Base-by-base conservation (phyloP, 345 rosid species). In the Balakata baccata region DNA sequence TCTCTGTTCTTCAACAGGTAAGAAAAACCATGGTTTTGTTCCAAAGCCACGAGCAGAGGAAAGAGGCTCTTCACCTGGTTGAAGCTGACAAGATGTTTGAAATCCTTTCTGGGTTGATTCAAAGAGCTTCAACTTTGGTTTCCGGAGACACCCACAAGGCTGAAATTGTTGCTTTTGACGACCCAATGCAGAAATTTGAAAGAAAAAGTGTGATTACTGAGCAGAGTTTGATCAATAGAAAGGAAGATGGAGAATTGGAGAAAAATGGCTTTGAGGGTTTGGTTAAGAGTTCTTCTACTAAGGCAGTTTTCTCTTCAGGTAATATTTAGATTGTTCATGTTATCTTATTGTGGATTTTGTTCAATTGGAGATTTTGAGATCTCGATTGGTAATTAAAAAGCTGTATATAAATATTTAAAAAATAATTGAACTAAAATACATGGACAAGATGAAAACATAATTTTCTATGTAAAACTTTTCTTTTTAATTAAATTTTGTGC, bases 21-120 rank as follows among this genome's bases (percentile, higher is more conserved):
- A 86, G 70, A 75, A 85, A 70, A 81, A 77, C 65, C 61, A 69
- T 77, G 82, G 85, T 85, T 23, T 12, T 83, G 81, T 85, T 86
- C 68, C 87, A 77, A 53, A 72, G 84, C 83, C 85, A 70, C 53
- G 85, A 85, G 61, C 91, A 83, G 81, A 86, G 75, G 50, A 87
- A 84, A 56, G 93, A 86, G 69, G 93, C 91, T 8, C 66, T 74
- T 73, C 47, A 75, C 76, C 61, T 87, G 79, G 73, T 89, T 71
- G 88, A 89, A 71, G 78, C 70, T 66, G 88, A 89, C 66, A 54
- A 77, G 83, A 66, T 84, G 80, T 83, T 83, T 45, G 84, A 51
- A 64, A 73, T 69, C 60, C 85, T 89, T 29, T 89, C 82, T 82
- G 86, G 70, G 72, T 74, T 89, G 72, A 87, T 89, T 60, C 88